A percentile compares a stretch with the other conserved stretches of the same genome.
phyloP scores from a whole-genome alignment of 1,284 basidiomycete species.

The Cutaneotrichosporon cyanovorans region DNA sequence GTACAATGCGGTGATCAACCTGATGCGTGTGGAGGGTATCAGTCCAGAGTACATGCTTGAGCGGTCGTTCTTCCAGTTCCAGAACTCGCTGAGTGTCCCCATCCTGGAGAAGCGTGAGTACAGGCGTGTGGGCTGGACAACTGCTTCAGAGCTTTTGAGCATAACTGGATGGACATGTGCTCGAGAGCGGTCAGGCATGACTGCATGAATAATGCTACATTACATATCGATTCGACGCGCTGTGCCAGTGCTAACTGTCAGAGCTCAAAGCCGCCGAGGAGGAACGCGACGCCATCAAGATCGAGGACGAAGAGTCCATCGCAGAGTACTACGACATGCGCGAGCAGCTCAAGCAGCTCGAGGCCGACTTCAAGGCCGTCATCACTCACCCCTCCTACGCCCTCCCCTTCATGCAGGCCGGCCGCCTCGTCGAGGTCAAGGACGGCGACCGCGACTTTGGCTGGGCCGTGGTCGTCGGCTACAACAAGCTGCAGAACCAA shows the following conservation, averaged over 20 bases:
- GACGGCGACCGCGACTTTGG: slow-evolving; percentile 86
- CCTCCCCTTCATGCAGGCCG: slow-evolving; percentile 86
- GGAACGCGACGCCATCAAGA: slow-evolving; percentile 57
- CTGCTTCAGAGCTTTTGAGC: too few species aligned
- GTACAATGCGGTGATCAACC: slow-evolving; percentile 98
- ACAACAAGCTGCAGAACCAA: slow-evolving; percentile 57
- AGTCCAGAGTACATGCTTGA: slow-evolving; percentile 99
- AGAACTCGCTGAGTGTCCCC: slow-evolving; percentile 85
- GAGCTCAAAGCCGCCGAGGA: slow-evolving; percentile 72
- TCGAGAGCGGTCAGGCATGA: too few species aligned
- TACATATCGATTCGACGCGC: too few species aligned
- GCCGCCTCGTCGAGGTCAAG: slow-evolving; percentile 81
- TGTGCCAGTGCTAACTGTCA: slow-evolving; percentile 39
- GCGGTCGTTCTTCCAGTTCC: slow-evolving; percentile 96
- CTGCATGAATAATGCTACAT: neutral
- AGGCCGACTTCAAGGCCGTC: slow-evolving; percentile 76
- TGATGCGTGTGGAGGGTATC: slow-evolving; percentile 98
- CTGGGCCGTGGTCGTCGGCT: slow-evolving; percentile 91
- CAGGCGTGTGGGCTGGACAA: neutral
- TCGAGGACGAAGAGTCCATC: slow-evolving; percentile 76
- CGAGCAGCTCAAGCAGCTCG: slow-evolving; percentile 83
- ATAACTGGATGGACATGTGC: too few species aligned
- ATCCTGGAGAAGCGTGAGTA: slow-evolving; percentile 70
- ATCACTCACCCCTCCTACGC: slow-evolving; percentile 91
- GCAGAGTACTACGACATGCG: slow-evolving; percentile 86